phyloP scores from a whole-genome alignment of 2,329 filamentous ascomycete species.

The Blumeriella jaapii region DNA sequence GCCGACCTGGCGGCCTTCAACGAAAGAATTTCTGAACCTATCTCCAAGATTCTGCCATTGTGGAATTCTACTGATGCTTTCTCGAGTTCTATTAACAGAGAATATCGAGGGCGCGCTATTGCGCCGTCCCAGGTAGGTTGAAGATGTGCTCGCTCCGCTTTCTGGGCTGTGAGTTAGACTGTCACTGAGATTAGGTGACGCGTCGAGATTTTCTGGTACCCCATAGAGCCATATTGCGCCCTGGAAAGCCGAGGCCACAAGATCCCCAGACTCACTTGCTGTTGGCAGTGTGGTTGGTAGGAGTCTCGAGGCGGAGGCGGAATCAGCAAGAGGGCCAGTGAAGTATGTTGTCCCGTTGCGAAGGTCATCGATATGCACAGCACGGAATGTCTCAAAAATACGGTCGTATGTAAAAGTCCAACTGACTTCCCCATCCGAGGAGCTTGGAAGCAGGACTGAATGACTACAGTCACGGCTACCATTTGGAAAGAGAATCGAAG shows the following conservation, averaged over 20 bases:
- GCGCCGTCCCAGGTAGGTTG: constrained; percentile 17
- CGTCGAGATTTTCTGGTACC: constrained; percentile 60
- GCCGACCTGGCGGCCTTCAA: constrained; percentile 53
- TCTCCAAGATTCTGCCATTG: constrained; percentile 62
- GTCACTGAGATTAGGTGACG: constrained; percentile 35
- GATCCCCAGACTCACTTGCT: constrained; percentile 55
- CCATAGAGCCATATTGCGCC: constrained; percentile 72
- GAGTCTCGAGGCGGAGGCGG: constrained; percentile 43
- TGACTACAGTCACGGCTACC: constrained; percentile 71
- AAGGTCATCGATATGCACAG: constrained; percentile 63
- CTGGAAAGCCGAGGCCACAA: constrained; percentile 64
- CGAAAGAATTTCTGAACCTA: constrained; percentile 56
- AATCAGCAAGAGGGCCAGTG: constrained; percentile 51
- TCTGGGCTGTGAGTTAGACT: constrained; percentile 25
- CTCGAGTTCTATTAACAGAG: constrained; percentile 15
- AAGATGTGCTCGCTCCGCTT: constrained; percentile 22
- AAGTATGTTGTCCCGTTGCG: constrained; percentile 72
- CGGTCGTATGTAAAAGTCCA: constrained; percentile 74
- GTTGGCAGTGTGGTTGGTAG: constrained; percentile 59
- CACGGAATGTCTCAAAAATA: constrained; percentile 66
- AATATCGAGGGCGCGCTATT: constrained; percentile 25
- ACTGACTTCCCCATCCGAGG: constrained; percentile 46
- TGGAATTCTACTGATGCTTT: constrained; percentile 33
- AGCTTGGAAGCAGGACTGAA: constrained; percentile 47
- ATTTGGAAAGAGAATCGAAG: constrained; percentile 74